These are phyloP conservation scores for Ophiocytium majus DNA, from an alignment of 352 stramenopile species.

Conservation along the genomic window DNA sequence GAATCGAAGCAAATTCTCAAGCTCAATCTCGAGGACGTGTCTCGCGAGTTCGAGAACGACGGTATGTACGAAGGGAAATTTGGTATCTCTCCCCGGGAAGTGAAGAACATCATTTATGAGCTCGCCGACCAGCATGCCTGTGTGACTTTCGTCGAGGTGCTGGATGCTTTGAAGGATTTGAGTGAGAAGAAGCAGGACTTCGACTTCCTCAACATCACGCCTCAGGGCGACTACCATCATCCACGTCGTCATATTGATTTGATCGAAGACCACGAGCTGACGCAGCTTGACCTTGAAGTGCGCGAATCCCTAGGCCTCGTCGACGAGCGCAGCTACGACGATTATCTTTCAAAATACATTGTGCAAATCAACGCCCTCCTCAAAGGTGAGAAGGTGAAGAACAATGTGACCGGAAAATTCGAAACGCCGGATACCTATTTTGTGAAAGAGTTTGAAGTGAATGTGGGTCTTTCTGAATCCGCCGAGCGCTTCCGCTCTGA, in stretches of 20 bases:
- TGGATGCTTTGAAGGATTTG: not conserved
- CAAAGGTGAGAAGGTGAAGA: constrained; percentile 4
- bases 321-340: not conserved
- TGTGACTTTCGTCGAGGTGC: constrained; percentile 5
- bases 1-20: not conserved
- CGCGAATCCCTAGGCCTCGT: constrained; percentile 3
- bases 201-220: constrained; percentile 8
- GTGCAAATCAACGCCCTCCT: not conserved
- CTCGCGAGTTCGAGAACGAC: not conserved
- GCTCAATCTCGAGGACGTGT: not conserved
- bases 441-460: not conserved
- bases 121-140: not conserved
- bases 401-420: constrained; percentile 5
- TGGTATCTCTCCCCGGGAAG: not conserved
- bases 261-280: not conserved
- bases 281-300: not conserved
- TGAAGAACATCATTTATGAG: constrained; percentile 13
- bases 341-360: not conserved
- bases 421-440: constrained; percentile 2
- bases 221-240: constrained; percentile 6
- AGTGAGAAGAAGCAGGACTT: not conserved
- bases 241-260: not conserved
- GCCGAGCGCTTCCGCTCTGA: not conserved
- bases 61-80: constrained; percentile 11
- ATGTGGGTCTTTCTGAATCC: not conserved